These are phyloP conservation scores for Carex sylvatica DNA, from an alignment of 202 grass and related monocot genomes.

Conservation along the genomic window DNA sequence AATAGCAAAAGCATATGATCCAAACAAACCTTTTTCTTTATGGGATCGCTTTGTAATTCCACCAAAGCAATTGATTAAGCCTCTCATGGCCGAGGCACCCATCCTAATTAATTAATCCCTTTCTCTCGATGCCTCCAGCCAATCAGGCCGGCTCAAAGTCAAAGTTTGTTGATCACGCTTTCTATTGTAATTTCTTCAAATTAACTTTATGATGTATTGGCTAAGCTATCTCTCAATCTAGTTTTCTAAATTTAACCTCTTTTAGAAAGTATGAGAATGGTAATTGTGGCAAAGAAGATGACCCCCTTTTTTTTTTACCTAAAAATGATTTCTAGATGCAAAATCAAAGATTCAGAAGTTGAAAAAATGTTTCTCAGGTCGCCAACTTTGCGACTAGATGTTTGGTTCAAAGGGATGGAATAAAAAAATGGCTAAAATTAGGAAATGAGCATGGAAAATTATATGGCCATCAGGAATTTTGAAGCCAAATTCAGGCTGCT, in stretches of 20 bases:
- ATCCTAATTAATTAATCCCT: not conserved
- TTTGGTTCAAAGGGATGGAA: conserved; percentile 9
- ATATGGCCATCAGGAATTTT: not conserved
- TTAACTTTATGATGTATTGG: not conserved
- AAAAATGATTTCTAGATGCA: not conserved
- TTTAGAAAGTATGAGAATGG: conserved; percentile 18
- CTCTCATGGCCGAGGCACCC: conserved; percentile 29
- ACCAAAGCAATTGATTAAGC: conserved; percentile 30
- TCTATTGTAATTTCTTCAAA: not conserved
- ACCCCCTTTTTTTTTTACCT: not conserved
- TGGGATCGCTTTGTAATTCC: conserved; percentile 5
- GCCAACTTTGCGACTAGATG: not conserved
- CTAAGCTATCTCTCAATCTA: not conserved
- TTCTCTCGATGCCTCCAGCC: conserved; percentile 14
- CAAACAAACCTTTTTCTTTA: conserved; percentile 18
- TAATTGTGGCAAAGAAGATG: not conserved
- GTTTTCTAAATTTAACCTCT: conserved; percentile 12
- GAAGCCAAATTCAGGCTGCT: not conserved
- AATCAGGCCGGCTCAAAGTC: conserved; percentile 20
- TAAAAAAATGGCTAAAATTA: conserved; percentile 15
- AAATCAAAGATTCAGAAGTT: conserved; percentile 1
- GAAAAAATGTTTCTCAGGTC: not conserved
- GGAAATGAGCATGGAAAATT: not conserved
- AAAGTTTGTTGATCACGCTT: not conserved
- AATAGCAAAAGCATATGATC: not conserved